phyloP scores from a whole-genome alignment of 441 rosid genomes.

The Capsella rubella region DNA sequence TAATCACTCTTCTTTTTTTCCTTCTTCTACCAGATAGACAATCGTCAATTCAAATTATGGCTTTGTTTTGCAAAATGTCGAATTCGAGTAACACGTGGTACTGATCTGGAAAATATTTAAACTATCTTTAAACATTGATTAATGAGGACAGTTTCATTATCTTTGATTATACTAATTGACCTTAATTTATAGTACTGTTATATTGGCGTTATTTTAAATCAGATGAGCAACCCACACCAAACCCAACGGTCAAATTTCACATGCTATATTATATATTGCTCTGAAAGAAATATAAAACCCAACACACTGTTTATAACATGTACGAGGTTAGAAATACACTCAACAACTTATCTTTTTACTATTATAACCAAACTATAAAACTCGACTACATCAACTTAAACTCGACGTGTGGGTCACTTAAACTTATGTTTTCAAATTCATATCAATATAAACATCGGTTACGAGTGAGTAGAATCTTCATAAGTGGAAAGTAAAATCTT shows the following conservation, averaged over 20 bases:
- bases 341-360: constrained; percentile 15
- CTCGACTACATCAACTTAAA: no score
- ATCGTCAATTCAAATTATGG: constrained; percentile 29
- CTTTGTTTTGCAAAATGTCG: constrained; percentile 41
- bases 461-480: no score
- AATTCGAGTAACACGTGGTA: constrained; percentile 37
- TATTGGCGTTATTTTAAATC: constrained; percentile 9
- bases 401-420: no score
- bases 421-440: no score
- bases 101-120: constrained; percentile 26
- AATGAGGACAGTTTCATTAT: constrained; percentile 12
- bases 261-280: constrained; percentile 20
- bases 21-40: constrained; percentile 3
- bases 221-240: constrained; percentile 41
- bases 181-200: not conserved
- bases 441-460: not conserved
- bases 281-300: constrained; percentile 16
- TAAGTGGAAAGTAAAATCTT: no score
- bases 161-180: constrained; percentile 23
- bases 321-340: constrained; percentile 39
- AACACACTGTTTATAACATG: not conserved
- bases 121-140: constrained; percentile 28
- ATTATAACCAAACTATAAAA: not conserved
- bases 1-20: not conserved
- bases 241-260: constrained; percentile 40